Evolutionary conservation across 106 monocot genomes (phyloP), one percentile per base, ranked within the genome.

Genomic region (Hemerocallis citrina): DNA sequence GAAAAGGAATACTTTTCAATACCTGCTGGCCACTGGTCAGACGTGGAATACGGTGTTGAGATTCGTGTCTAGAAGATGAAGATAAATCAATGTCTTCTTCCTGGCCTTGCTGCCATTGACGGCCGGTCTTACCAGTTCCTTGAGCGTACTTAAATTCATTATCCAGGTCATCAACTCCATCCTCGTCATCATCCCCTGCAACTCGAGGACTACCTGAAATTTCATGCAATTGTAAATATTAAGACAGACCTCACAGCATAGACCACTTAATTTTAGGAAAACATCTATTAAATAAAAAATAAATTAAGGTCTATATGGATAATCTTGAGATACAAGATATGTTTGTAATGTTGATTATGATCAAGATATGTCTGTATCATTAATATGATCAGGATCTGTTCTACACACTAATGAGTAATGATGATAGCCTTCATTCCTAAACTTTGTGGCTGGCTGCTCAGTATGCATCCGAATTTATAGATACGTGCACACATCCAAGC

Each of bases 151-250:
- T 78, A 46, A 92, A 83, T 35, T 86, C 86, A 47, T 86, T 86
- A 70, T 92, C 86, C 29, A 92, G 37, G 57, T 92, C 86, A 75
- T 92, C 92, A 54, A 73, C 80, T 61, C 79, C 77, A 30, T 86
- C 92, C 68, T 86, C 86, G 27, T 92, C 92, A 23, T 92, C 92
- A 72, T 92, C 92, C 64, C 92, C 92, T 16, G 79, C 82, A 59
- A 92, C 92, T 66, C 92, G 38, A 49, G 80, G 83, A 63, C 92
- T 83, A 35, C 92, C 92, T 92, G 39, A 24, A 65, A 47, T 39
- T 34, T 7, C 41, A 45, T 11, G 4, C 14, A 49, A n/a, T n/a
- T n/a, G n/a, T n/a, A n/a, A n/a, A n/a, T n/a, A n/a, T n/a, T 50
- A 4, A 50, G 11, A 3, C 5, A 50, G 5, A 50, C 8, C 21